Conservation (phyloP, 805 yeast species). For the Candida xyloterini region DNA sequence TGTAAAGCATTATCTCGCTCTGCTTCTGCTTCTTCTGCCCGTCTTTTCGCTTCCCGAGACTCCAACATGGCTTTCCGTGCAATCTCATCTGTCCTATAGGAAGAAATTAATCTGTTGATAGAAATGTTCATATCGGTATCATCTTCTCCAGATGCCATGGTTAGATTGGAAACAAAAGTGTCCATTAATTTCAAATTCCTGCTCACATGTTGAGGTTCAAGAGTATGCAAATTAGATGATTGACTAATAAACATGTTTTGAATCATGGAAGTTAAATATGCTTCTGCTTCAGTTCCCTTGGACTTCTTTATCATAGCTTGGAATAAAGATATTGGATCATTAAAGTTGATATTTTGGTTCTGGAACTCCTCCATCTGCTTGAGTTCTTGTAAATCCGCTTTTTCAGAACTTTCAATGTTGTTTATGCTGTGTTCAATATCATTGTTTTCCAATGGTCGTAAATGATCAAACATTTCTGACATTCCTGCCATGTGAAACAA, state of each 20-base stretch:
- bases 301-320: constrained; percentile 56
- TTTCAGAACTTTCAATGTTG: constrained; percentile 39
- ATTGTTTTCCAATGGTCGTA: constrained; percentile 40
- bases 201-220: constrained; percentile 38
- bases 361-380: constrained; percentile 36
- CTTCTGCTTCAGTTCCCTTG: constrained; percentile 56
- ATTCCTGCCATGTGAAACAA: constrained; percentile 43
- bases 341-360: constrained; percentile 51
- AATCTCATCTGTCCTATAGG: constrained; percentile 80
- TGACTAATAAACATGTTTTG: constrained; percentile 60
- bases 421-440: constrained; percentile 42
- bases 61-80: constrained; percentile 65
- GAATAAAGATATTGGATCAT: constrained; percentile 70
- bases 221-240: constrained; percentile 45
- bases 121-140: constrained; percentile 75
- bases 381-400: constrained; percentile 41
- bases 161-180: constrained; percentile 51
- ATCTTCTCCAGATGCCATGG: constrained; percentile 50
- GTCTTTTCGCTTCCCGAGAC: constrained; percentile 38
- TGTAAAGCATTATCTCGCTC: constrained; percentile 34
- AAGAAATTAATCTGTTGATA: constrained; percentile 65
- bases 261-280: constrained; percentile 56
- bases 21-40: constrained; percentile 42
- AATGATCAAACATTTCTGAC: constrained; percentile 34
- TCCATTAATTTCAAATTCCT: constrained; percentile 56